A percentile compares a stretch with the other conserved stretches of the same genome.
These are phyloP conservation scores for Kodamaea fukazawae DNA, from an alignment of 805 yeast genomes.

Conservation along the genomic window DNA sequence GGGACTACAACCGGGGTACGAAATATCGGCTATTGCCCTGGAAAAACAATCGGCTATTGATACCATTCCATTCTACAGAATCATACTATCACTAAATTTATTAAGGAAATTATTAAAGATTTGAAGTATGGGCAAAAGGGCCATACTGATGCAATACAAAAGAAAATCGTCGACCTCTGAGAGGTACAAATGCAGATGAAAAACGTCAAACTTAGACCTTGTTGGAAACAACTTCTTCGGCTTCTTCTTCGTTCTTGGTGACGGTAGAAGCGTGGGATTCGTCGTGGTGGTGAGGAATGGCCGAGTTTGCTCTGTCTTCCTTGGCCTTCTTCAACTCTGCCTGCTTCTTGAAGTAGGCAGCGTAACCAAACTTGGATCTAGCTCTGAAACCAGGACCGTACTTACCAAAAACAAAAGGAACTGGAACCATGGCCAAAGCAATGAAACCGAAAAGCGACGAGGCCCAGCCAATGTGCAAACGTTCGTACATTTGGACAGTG, in stretches of 20 bases:
- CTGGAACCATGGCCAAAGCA: constrained; percentile 67
- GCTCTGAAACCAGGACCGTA: constrained; percentile 59
- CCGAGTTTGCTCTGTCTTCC: constrained; percentile 11
- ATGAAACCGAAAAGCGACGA: constrained; percentile 63
- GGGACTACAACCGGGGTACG: no score
- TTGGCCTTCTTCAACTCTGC: constrained; percentile 22
- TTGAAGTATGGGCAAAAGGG: no score
- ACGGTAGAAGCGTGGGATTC: constrained; percentile 9
- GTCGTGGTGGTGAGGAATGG: constrained; percentile 5
- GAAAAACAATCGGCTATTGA: no score
- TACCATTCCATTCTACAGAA: no score
- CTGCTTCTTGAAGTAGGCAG: constrained; percentile 34
- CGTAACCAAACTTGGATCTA: constrained; percentile 58
- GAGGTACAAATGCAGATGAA: background rate
- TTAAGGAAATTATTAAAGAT: no score
- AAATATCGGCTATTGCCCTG: no score
- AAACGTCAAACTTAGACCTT: constrained; percentile 6
- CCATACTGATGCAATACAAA: no score
- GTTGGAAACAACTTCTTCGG: constrained; percentile 8
- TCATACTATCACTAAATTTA: no score
- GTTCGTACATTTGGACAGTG: constrained; percentile 78
- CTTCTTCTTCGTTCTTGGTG: background rate
- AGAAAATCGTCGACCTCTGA: no score
- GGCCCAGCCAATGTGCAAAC: constrained; percentile 78
- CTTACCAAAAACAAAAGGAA: constrained; percentile 65